Evolutionary conservation across 139 green algal species (phyloP).

Genomic region (Chlamydomonas incerta): DNA sequence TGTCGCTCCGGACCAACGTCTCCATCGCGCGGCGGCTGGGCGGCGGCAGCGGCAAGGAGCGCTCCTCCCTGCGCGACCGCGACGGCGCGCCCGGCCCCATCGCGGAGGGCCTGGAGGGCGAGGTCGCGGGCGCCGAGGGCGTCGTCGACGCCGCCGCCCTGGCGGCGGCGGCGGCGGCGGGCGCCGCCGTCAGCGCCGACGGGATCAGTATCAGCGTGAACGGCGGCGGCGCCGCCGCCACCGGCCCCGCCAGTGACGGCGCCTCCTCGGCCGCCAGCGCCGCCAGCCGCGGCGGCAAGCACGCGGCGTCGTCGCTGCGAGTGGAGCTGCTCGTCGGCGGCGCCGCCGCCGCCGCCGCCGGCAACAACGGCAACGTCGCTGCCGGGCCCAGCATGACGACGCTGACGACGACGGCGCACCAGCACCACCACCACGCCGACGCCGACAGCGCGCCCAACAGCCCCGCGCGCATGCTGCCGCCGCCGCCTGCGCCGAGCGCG

Average conservation of each 20-base stretch:
- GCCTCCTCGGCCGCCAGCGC: no score
- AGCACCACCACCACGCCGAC: background rate
- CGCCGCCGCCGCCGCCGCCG: background rate
- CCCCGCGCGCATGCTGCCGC: background rate
- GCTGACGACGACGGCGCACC: background rate
- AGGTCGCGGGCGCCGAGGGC: background rate
- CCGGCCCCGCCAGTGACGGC: background rate
- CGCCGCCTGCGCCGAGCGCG: background rate
- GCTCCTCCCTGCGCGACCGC: no score
- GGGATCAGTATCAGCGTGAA: no score
- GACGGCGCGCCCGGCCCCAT: background rate
- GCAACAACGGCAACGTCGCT: background rate
- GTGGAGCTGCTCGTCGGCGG: no score
- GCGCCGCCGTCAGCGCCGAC: no score
- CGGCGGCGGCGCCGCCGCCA: no score
- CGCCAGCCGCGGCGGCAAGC: background rate
- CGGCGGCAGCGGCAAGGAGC: no score
- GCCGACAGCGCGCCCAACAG: background rate
- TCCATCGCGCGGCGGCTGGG: no score
- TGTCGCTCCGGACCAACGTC: background rate
- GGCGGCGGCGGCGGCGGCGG: no score
- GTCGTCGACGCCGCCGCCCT: background rate
- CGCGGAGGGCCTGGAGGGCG: background rate
- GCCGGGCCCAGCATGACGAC: background rate
- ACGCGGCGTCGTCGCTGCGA: no score